These are phyloP conservation scores for Lyophyllum semitale DNA, from an alignment of 768 basidiomycete species.

Conservation along the genomic window DNA sequence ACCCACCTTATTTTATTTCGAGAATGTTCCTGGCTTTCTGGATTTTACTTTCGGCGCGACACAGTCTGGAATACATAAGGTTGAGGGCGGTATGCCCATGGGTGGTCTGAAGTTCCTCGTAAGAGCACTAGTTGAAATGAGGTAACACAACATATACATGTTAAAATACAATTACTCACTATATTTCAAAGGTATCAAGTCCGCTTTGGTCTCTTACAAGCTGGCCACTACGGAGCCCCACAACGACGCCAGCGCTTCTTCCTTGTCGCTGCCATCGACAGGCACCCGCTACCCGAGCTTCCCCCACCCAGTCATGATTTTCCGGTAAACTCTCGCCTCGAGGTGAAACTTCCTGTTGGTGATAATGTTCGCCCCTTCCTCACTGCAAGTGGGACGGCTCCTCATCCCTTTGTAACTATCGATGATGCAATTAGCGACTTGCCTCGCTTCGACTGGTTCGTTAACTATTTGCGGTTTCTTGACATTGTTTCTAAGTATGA, in stretches of 20 bases:
- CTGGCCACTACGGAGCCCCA: slow-evolving; percentile 58
- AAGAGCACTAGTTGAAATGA: slow-evolving; percentile 63
- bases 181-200: slow-evolving; percentile 50
- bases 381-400: slow-evolving; percentile 50
- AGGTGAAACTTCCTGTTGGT: slow-evolving; percentile 51
- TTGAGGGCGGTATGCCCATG: slow-evolving; percentile 67
- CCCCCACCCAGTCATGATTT: slow-evolving; percentile 62
- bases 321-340: slow-evolving; percentile 41
- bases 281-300: slow-evolving; percentile 45
- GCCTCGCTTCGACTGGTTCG: slow-evolving; percentile 73
- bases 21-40: slow-evolving; percentile 58
- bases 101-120: slow-evolving; percentile 74
- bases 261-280: slow-evolving; percentile 47
- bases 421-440: slow-evolving; percentile 78
- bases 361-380: slow-evolving; percentile 44
- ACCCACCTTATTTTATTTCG: slow-evolving; percentile 46
- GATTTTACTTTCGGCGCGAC: slow-evolving; percentile 40
- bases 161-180: neutral
- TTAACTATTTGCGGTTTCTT: neutral
- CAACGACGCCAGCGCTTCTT: slow-evolving; percentile 59
- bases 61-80: slow-evolving; percentile 42
- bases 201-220: slow-evolving; percentile 50
- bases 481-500: neutral
- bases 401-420: slow-evolving; percentile 59
- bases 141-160: slow-evolving; percentile 40